Percentiles rank a stretch among this genome's conserved stretches.
Evolutionary conservation across 2,329 filamentous ascomycete species (phyloP).

Genomic region (Trichoderma oligosporum): DNA sequence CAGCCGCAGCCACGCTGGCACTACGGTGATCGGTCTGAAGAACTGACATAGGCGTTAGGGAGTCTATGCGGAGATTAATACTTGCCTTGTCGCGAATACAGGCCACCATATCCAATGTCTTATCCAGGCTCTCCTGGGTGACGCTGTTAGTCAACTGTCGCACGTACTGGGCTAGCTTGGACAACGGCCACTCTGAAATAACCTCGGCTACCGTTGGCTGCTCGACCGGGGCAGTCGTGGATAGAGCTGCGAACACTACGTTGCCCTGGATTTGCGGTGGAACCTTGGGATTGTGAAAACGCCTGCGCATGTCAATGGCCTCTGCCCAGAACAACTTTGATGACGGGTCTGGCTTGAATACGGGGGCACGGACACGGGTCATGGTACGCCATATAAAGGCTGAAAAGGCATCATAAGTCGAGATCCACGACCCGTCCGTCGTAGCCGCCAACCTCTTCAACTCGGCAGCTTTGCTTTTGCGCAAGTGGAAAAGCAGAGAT

Average conservation of each 20-base stretch:
- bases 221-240: neutral
- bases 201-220: slow-evolving; percentile 8
- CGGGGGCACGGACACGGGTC: neutral
- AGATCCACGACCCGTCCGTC: slow-evolving; percentile 2
- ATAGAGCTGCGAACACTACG: slow-evolving; percentile 4
- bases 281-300: neutral
- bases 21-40: slow-evolving; percentile 4
- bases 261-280: neutral
- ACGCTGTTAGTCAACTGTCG: slow-evolving; percentile 6
- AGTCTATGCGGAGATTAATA: neutral
- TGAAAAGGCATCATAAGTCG: slow-evolving; percentile 5
- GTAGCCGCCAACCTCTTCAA: slow-evolving; percentile 3
- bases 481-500: neutral
- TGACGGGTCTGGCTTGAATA: neutral
- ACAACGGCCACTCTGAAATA: slow-evolving; percentile 3
- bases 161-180: neutral
- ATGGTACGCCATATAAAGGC: slow-evolving; percentile 11
- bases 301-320: slow-evolving; percentile 8
- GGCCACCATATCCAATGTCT: neutral
- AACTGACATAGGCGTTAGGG: slow-evolving; percentile 4
- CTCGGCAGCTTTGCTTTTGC: slow-evolving; percentile 3
- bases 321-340: neutral
- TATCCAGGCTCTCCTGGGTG: neutral
- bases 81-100: neutral
- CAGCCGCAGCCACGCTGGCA: neutral